A percentile compares a stretch with the other conserved stretches of the same genome.
Conservation (phyloP, 2,329 filamentous ascomycete genomes). For the Paraphoma sp. region DNA sequence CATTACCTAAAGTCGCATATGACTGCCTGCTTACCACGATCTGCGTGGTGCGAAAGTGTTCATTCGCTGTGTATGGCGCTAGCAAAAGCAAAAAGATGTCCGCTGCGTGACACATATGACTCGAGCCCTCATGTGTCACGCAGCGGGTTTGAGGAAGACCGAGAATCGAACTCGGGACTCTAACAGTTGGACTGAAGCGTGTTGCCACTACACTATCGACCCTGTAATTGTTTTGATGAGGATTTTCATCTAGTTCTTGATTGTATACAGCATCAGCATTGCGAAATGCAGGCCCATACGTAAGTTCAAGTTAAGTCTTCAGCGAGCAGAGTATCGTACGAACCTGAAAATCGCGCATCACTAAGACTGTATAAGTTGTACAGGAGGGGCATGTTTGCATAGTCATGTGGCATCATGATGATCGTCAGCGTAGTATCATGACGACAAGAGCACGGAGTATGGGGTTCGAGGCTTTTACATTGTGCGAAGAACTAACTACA, state of each 20-base stretch:
- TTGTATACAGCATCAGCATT: not conserved
- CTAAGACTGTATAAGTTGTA: no score
- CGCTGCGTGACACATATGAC: not conserved
- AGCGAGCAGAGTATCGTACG: no score
- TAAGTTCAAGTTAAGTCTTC: not conserved
- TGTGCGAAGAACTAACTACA: not conserved
- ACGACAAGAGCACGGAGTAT: not conserved
- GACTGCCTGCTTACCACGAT: no score
- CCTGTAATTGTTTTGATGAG: not conserved
- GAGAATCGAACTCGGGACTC: slow-evolving; percentile 6
- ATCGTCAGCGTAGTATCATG: not conserved
- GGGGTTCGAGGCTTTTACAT: not conserved
- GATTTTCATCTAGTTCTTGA: not conserved
- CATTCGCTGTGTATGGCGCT: not conserved
- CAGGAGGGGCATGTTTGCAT: no score
- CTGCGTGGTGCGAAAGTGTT: no score
- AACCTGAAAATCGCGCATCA: no score
- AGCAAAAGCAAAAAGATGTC: not conserved
- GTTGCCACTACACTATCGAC: slow-evolving; percentile 4
- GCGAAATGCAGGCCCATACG: no score
- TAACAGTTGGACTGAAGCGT: not conserved
- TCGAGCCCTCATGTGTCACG: not conserved
- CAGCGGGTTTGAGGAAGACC: not conserved
- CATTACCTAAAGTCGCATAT: no score
- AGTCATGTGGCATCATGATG: not conserved